Evolutionary conservation across 2,329 filamentous ascomycete genomes (phyloP).

Genomic region (Chrysoporthe puriensis): DNA sequence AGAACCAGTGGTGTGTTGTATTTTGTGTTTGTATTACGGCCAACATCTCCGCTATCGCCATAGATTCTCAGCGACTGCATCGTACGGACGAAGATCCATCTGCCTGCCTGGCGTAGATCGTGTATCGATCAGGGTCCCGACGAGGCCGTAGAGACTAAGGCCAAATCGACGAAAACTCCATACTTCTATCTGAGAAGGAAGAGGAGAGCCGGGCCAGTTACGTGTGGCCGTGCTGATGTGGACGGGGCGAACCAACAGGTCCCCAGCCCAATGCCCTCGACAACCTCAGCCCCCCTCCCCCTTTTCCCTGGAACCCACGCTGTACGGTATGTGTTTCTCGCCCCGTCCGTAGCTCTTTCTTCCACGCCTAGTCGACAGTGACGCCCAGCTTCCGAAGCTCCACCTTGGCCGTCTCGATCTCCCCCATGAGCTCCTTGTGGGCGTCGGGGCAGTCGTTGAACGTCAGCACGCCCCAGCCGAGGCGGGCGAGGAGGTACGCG

Average conservation of each 20-base stretch:
- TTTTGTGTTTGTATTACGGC: neutral
- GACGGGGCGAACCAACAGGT: neutral
- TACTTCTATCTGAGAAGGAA: neutral
- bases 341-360: neutral
- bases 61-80: neutral
- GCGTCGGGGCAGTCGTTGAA: conserved; percentile 96
- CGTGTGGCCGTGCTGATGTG: neutral
- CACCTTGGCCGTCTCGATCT: conserved; percentile 77
- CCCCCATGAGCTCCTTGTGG: conserved; percentile 83
- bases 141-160: neutral
- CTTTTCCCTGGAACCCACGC: neutral
- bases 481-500: conserved; percentile 86
- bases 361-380: conserved; percentile 67
- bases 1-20: neutral
- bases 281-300: neutral
- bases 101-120: neutral
- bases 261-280: neutral
- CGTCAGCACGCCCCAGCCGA: conserved; percentile 90
- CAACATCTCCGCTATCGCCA: neutral
- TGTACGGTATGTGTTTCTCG: neutral
- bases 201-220: neutral
- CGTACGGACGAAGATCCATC: neutral
- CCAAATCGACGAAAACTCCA: neutral
- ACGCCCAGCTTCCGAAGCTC: conserved; percentile 77
- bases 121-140: neutral